Percentiles rank a stretch among this genome's conserved stretches.
Conservation (phyloP, 2,329 filamentous ascomycete genomes). For the Microsporum canis region DNA sequence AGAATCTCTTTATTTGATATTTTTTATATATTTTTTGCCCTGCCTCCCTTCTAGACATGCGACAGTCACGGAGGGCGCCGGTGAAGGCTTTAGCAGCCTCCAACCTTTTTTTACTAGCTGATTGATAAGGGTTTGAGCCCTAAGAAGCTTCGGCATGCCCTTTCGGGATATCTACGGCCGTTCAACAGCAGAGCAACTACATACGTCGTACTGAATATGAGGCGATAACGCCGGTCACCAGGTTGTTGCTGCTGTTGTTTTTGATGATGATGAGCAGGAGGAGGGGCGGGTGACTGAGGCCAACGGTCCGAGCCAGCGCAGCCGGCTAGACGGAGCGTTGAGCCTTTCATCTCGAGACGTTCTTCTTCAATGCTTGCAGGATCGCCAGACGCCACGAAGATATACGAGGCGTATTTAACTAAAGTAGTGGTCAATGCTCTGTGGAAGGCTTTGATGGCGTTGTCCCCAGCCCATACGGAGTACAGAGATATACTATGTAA, state of each 20-base stretch:
- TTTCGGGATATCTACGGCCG: background rate
- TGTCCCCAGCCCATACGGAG: background rate
- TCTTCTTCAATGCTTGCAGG: background rate
- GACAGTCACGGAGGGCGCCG: conserved; percentile 1
- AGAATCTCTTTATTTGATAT: background rate
- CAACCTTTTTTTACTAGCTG: background rate
- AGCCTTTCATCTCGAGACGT: background rate
- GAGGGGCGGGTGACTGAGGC: background rate
- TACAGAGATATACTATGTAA: too few species aligned
- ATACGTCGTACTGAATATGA: background rate
- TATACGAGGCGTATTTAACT: background rate
- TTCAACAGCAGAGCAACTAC: background rate
- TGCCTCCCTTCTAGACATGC: background rate
- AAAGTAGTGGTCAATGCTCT: conserved; percentile 4
- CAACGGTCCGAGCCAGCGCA: background rate
- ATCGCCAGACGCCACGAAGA: background rate
- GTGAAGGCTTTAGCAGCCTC: background rate
- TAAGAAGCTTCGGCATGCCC: background rate
- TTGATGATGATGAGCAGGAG: background rate
- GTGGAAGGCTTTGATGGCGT: background rate
- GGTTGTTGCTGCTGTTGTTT: background rate
- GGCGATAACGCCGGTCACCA: too few species aligned
- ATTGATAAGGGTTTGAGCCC: conserved; percentile 5
- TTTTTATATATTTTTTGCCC: background rate
- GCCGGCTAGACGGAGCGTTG: background rate